Conservation (phyloP, 805 yeast genomes). For the Nakazawaea pomicola region DNA sequence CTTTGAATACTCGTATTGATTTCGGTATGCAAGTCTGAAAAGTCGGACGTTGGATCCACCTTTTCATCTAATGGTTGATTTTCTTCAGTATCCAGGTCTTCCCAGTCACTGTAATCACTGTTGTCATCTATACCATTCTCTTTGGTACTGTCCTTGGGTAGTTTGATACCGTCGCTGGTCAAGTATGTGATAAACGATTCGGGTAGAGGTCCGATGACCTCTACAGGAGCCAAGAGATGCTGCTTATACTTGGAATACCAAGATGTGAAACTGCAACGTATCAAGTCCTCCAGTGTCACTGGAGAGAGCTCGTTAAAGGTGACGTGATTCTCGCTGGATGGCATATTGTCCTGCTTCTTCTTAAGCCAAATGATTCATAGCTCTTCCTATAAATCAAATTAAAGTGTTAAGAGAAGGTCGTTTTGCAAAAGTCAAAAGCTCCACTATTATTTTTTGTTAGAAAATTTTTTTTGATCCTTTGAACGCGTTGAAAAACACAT, state of each 20-base stretch:
- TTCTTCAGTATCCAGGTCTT: conserved; percentile 34
- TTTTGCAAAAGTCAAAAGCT: not conserved
- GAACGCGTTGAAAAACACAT: not conserved
- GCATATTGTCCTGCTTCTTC: not conserved
- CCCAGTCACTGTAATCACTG: conserved; percentile 73
- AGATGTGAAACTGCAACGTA: conserved; percentile 47
- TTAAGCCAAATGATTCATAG: too few relatives aligned
- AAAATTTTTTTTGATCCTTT: not conserved
- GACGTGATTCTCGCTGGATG: not conserved
- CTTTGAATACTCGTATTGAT: conserved; percentile 41
- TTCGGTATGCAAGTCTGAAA: conserved; percentile 54
- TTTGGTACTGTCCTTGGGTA: conserved; percentile 57
- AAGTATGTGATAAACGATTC: conserved; percentile 53
- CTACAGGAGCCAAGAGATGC: conserved; percentile 40
- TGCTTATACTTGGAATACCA: conserved; percentile 55
- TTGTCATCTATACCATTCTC: conserved; percentile 28
- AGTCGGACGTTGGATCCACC: conserved; percentile 41
- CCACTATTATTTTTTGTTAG: not conserved
- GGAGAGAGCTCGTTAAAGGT: conserved; percentile 14
- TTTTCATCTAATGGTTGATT: conserved; percentile 18
- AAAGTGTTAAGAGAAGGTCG: too few relatives aligned
- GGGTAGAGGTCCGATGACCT: conserved; percentile 55
- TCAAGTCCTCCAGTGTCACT: conserved; percentile 34
- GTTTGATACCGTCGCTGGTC: conserved; percentile 59
- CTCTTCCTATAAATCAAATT: too few relatives aligned